phyloP scores from a whole-genome alignment of 2,329 filamentous ascomycete species.

The Xylariaceae sp. region DNA sequence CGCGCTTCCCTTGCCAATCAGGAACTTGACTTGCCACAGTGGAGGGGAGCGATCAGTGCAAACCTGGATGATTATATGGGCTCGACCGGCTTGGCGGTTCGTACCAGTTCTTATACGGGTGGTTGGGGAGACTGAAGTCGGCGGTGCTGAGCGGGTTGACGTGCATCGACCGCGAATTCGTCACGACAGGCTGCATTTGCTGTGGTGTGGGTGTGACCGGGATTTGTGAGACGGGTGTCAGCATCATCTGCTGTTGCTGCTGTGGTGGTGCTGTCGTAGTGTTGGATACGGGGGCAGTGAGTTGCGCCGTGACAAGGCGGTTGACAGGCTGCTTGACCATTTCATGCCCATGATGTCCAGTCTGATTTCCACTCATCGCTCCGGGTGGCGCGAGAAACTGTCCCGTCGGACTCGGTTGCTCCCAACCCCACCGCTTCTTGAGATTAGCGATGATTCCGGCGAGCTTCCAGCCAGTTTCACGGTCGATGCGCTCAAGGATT shows the following conservation, averaged over 20 bases:
- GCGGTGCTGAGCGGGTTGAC: constrained; percentile 69
- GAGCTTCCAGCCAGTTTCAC: constrained; percentile 74
- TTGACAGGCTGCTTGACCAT: constrained; percentile 21
- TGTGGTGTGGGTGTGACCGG: constrained; percentile 23
- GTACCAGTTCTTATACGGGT: constrained; percentile 78
- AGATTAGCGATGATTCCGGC: constrained; percentile 67
- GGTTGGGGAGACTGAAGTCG: constrained; percentile 71
- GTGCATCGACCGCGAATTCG: constrained; percentile 32
- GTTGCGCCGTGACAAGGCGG: constrained; percentile 5
- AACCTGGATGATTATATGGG: constrained; percentile 25
- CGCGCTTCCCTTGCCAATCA: neutral
- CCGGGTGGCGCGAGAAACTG: constrained; percentile 21
- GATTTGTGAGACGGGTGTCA: constrained; percentile 23
- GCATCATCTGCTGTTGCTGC: constrained; percentile 25
- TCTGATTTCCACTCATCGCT: neutral
- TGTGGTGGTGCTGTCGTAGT: constrained; percentile 10
- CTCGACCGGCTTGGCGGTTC: constrained; percentile 58
- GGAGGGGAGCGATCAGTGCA: constrained; percentile 16
- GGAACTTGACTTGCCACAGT: neutral
- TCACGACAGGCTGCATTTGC: constrained; percentile 30
- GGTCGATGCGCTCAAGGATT: constrained; percentile 70
- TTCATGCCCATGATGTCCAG: neutral
- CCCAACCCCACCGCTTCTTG: constrained; percentile 73
- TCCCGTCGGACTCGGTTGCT: constrained; percentile 24
- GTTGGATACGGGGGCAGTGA: constrained; percentile 17